Conservation (phyloP, 2,329 filamentous ascomycete genomes). For the Fonsecaea pedrosoi region DNA sequence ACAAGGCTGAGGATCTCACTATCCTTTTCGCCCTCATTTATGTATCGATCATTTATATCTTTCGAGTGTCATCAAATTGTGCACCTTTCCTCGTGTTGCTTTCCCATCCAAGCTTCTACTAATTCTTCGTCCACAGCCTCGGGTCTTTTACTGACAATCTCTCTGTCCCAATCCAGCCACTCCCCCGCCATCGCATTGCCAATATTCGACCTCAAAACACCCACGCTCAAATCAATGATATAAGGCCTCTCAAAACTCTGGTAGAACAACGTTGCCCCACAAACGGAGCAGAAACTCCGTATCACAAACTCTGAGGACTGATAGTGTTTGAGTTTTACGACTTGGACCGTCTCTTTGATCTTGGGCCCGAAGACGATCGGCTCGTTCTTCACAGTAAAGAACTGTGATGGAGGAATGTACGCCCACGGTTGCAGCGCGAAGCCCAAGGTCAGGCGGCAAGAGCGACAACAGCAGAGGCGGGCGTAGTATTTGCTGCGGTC, state of each 20-base stretch:
- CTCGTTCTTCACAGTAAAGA: constrained; percentile 53
- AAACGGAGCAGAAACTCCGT: constrained; percentile 67
- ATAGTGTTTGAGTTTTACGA: constrained; percentile 55
- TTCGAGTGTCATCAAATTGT: background rate
- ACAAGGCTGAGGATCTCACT: background rate
- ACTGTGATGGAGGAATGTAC: constrained; percentile 67
- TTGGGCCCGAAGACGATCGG: constrained; percentile 48
- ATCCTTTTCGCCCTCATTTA: background rate
- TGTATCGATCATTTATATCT: background rate
- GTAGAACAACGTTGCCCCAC: constrained; percentile 71
- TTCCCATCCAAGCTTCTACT: constrained; percentile 40
- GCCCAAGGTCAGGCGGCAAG: constrained; percentile 66
- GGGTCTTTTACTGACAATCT: constrained; percentile 64
- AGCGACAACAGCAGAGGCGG: constrained; percentile 66
- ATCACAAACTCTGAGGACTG: constrained; percentile 60
- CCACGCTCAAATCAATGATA: constrained; percentile 69
- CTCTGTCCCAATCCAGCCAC: constrained; percentile 69
- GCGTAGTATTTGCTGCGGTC: constrained; percentile 64
- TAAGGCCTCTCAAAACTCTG: constrained; percentile 59
- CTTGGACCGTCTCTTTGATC: constrained; percentile 40
- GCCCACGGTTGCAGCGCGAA: constrained; percentile 71
- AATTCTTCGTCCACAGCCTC: constrained; percentile 52
- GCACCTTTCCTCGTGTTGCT: background rate
- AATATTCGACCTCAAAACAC: constrained; percentile 58
- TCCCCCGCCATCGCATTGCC: constrained; percentile 61